Evolutionary conservation across 306 rosid genomes (phyloP), one percentile per base, ranked within the genome.

Genomic region (Datisca glomerata): DNA sequence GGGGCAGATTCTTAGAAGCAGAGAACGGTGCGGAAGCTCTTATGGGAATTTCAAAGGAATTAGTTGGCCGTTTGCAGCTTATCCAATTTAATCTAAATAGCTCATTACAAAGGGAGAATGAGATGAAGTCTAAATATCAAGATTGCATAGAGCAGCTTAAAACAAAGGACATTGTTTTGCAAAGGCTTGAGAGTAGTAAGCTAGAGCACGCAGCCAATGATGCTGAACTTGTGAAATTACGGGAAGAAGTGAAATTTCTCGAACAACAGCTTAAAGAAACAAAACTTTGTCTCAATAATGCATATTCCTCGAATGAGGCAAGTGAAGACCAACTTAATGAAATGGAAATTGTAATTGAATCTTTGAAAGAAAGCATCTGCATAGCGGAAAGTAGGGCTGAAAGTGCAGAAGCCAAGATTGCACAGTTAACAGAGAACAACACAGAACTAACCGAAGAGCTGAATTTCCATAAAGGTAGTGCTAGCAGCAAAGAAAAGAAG

Each of bases 1-100:
- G 95, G 97, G 93, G 95, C 65, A 77, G 97, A 64, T 89, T 89
- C 61, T 61, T 91, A 22, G 98, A 91, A 72, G 98, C 95, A n/a
- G 96, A 91, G 39, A 84, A 71, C 66, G 72, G 81, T 19, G 55
- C 78, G 1, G 96, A 75, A 72, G 76, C 67, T 53, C 78, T 84
- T 45, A 74, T 66, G 81, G 93, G 93, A 29, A 75, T 80, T 61
- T 84, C 96, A 7, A 78, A 68, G 70, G 81, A 79, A 44, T 51
- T 84, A 41, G 59, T 75, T 51, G 84, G 95, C 27, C 68, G 69
- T 43, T 74, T 80, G 53, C 94, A 80, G 64, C 58, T 67, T 12
- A 57, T 78, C n/a, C 78, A 83, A 43, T 66, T 89, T 59, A 74
- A 75, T 63, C 66, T 61, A 52, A 71, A 51, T 9, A 55, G 83